Base-by-base conservation (phyloP, 305 asterid genomes). In the Fraxinus baroniana region DNA sequence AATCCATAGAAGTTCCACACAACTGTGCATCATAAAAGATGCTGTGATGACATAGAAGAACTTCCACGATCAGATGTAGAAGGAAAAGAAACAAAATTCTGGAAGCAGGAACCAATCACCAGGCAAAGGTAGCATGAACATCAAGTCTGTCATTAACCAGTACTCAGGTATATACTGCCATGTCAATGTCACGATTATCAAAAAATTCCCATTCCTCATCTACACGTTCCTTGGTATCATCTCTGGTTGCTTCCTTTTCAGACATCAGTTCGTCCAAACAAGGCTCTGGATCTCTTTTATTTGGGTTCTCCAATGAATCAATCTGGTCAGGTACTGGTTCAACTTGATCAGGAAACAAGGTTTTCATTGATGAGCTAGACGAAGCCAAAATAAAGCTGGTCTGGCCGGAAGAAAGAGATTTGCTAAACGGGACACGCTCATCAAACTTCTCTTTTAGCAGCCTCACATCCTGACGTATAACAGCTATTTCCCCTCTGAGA, bases 401-500 rank as follows among this genome's bases (percentile, higher is more conserved):
- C 85, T 91, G 95, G 87, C 91, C 88, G 44, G 95, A 91, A n/a
- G 89, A 86, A 60, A 92, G 85, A 1, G 95, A 93, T 84, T 90
- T 87, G 89, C 94, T 86, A 17, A 90, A 92, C 4, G 95, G 96
- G 78, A 92, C 89, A 4, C 80, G 84, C 39, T 89, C 92, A 37
- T 95, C 95, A 41, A 93, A 90, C 80, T 86, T 90, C 85, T 90
- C 90, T 83, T 93, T 95, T 26, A 93, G 86, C 84, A 90, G 80
- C 87, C 85, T 92, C 85, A 92, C 93, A 86, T 95, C 98, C 10
- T 90, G 87, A 87, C 93, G 92, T 81, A 93, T 91, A 44, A 95
- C 97, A 33, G 91, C 90, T 71, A 91, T 90, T 83, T 96, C 99
- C 71, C 99, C 98, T 77, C 98, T 94, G 90, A 87, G 80, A 71